Evolutionary conservation across 352 stramenopile species (phyloP), one percentile per base, ranked within the genome.

Genomic region (Phytopythium aichiense): DNA sequence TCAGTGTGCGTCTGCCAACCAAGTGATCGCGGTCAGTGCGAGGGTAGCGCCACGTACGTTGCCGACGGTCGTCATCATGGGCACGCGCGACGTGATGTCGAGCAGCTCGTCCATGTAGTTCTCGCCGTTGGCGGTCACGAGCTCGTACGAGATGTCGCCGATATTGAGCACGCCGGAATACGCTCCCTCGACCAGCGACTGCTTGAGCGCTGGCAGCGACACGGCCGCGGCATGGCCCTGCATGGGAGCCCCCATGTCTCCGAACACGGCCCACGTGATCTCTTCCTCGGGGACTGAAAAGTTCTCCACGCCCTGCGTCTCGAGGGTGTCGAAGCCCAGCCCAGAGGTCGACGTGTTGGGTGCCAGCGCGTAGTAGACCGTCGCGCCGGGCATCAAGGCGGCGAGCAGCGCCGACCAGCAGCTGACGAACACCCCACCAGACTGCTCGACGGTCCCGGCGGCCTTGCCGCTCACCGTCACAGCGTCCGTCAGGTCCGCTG

Each of bases 251-350:
- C 76, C 81, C 58, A 92, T 68, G 46, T 92, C 84, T 5, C 84
- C 84, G 69, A 91, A 92, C 46, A 92, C 78, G 0, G 80, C 84
- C 84, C 84, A 93, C 65, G 82, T 89, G 46, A 85, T 74, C 37
- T 70, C 66, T 33, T 48, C 61, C 4, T 55, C 54, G 0, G 80
- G 74, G 15, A 79, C 68, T n/a, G 74, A 81, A 55, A 89, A 89
- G 65, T 73, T 85, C 57, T 72, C 66, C 1, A 68, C 55, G 5
- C 50, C 38, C 43, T 42, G 25, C 5, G 22, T 43, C 20, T 56
- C 40, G 25, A 73, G 37, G 7, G 56, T 45, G 42, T 63, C 49
- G 35, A 73, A 73, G n/a, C 56, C 30, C 13, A 73, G 51, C 35
- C 56, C 67, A 3, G 55, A 22, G 13, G 59, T 40, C 25, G 51